These are phyloP conservation scores for Lentinula sp. DNA, from an alignment of 768 basidiomycete species.

Conservation along the genomic window DNA sequence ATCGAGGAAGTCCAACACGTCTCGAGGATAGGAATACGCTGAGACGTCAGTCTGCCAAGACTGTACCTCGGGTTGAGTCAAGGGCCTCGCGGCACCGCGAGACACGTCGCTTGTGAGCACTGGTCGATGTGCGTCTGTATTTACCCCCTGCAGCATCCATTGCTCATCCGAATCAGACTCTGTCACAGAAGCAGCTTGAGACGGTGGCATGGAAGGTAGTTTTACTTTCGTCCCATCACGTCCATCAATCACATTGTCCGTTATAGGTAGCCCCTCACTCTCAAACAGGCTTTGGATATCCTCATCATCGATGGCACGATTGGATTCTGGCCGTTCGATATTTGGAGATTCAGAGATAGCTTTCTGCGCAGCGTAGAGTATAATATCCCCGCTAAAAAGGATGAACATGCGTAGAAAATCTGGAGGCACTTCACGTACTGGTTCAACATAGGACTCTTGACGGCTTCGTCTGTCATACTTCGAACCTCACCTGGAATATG, in stretches of 20 bases:
- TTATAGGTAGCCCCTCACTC: not conserved
- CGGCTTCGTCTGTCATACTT: not conserved
- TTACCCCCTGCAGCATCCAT: conserved; percentile 5
- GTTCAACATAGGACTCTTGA: not conserved
- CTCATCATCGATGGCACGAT: not conserved
- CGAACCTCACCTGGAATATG: not conserved
- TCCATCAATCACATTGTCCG: not conserved
- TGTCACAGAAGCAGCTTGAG: conserved; percentile 23
- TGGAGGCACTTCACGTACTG: not conserved
- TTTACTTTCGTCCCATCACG: not conserved
- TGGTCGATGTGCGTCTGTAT: not conserved
- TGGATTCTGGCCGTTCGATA: not conserved
- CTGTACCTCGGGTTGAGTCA: not conserved
- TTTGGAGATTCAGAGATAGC: not conserved
- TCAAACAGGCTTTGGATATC: conserved; percentile 9
- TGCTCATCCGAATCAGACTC: conserved; percentile 29
- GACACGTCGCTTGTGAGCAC: not conserved
- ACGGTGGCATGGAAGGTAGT: not conserved
- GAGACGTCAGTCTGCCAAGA: conserved; percentile 5
- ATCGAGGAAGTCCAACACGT: not conserved
- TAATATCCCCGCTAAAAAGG: not conserved
- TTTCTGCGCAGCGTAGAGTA: not conserved
- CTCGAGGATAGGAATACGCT: not conserved
- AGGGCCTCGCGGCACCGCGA: not conserved
- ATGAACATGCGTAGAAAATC: not conserved